Percentiles rank a stretch among this genome's conserved stretches.
These are phyloP conservation scores for Boehmeria nivea DNA, from an alignment of 306 rosid genomes.

Conservation along the genomic window DNA sequence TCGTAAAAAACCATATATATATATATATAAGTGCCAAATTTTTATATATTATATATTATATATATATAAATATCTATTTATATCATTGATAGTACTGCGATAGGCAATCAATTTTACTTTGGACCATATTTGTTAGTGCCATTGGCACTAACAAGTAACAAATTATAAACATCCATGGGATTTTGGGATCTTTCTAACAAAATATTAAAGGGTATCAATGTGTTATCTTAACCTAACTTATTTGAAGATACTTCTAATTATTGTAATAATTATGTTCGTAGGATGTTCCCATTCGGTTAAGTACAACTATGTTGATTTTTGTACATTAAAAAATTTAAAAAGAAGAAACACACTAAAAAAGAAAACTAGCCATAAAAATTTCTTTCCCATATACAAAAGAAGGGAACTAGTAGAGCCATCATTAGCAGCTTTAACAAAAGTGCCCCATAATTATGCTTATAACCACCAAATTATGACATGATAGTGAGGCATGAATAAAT, in stretches of 20 bases:
- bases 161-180: slow-evolving; percentile 7
- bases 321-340: slow-evolving; percentile 1
- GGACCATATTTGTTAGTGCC: slow-evolving; percentile 49
- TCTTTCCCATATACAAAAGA: background rate
- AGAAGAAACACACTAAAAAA: background rate
- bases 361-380: slow-evolving; percentile 1
- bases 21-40: background rate
- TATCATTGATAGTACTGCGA: slow-evolving; percentile 12
- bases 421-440: slow-evolving; percentile 4
- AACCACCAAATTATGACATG: slow-evolving; percentile 1
- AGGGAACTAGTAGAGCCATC: background rate
- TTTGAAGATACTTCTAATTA: slow-evolving; percentile 5
- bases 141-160: slow-evolving; percentile 39
- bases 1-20: background rate
- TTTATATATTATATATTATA: background rate
- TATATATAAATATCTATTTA: background rate
- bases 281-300: slow-evolving; percentile 11
- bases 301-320: slow-evolving; percentile 5
- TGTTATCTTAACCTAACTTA: slow-evolving; percentile 6
- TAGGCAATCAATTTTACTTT: slow-evolving; percentile 36
- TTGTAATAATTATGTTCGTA: slow-evolving; percentile 10
- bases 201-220: slow-evolving; percentile 12
- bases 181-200: slow-evolving; percentile 4
- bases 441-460: slow-evolving; percentile 2
- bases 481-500: background rate